Base-by-base conservation (phyloP, 352 stramenopile genomes). In the Globisporangium okanoganense region DNA sequence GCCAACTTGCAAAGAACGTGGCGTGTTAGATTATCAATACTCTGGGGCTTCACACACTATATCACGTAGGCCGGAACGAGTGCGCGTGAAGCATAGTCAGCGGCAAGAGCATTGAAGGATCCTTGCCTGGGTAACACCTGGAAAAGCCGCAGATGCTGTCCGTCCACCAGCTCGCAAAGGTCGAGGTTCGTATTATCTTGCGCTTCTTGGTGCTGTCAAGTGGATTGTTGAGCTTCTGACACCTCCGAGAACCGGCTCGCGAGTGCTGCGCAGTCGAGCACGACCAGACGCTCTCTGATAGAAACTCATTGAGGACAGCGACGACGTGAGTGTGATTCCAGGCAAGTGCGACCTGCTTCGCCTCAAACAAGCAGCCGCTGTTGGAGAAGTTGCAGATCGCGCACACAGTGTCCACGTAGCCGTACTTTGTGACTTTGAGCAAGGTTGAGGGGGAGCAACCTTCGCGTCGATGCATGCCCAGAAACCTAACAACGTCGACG, bases 361-460 rank as follows among this genome's bases (percentile, higher is more conserved):
- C 53, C 33, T 59, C 53, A 25, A 59, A 18, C 22, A 59, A 18
- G 22, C 53, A 59, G 22, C 53, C 53, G 27, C 38, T 31, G n/a
- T 6, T 27, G 3, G 53, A 59, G 10, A 40, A 49, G 36, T 48
- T 24, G 20, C 53, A 59, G 24, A 59, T 40, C 25, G 53, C 53
- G 40, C 53, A 38, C 53, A 59, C 38, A 1, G 53, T 50, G 12
- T 50, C 53, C 10, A 8, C 25, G 13, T 59, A 33, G 38, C 53
- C 38, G 29, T 59, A 31, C 53, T 40, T 50, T 59, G 53, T 27
- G 22, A 59, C 41, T 24, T 59, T 59, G 14, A 59, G 35, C 36
- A 59, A 14, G 16, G 41, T 24, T 16, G 41, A 24, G 36, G 36
- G 8, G 2, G 53, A 59, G 38, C 53, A 59, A 1, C 53, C 24